Evolutionary conservation across 345 rosid species (phyloP), one percentile per base, ranked within the genome.

Genomic region (Hypericum androsaemum): DNA sequence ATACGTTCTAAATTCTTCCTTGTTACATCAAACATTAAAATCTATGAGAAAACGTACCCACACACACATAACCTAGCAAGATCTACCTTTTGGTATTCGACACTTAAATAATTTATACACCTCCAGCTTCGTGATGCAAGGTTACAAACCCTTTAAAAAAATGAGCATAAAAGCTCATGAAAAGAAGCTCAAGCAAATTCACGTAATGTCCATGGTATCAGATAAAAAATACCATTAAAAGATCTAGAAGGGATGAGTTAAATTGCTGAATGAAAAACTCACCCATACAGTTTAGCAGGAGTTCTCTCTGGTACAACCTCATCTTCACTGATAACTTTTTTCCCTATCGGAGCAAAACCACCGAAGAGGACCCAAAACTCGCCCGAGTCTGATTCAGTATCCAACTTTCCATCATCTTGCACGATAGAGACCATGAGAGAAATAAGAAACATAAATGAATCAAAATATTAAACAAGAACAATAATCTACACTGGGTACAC

Each of bases 351-450:
- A 60, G 98, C 96, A 74, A 88, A 88, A 43, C 96, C 96, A 56
- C 96, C 96, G 69, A 84, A 74, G 47, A 88, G 94, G 65, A 84
- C 96, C 96, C 96, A 84, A 56, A 88, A 88, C 58, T 80, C 96
- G 43, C 96, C 96, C 0, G 96, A 88, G 56, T 88, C 96, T 64
- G 96, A 88, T 71, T 88, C 96, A 36, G 96, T 88, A 67, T 88
- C 96, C 59, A 88, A 70, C 62, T 83, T 87, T 39, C 96, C 96
- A 72, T 88, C 96, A 69, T 88, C 96, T 88, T 59, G 60, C 55
- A 67, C 37, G 58, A 65, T 37, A 48, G 59, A 65, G 57, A 66
- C 57, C 59, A 61, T 32, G 8, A 50, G 52, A 10, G 28, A 47
- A 44, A 16, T 47, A 47, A 45, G 6, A 42, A 56, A 10, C 12